Base-by-base conservation (phyloP, 148 eudicot species). In the Chenopodium album region DNA sequence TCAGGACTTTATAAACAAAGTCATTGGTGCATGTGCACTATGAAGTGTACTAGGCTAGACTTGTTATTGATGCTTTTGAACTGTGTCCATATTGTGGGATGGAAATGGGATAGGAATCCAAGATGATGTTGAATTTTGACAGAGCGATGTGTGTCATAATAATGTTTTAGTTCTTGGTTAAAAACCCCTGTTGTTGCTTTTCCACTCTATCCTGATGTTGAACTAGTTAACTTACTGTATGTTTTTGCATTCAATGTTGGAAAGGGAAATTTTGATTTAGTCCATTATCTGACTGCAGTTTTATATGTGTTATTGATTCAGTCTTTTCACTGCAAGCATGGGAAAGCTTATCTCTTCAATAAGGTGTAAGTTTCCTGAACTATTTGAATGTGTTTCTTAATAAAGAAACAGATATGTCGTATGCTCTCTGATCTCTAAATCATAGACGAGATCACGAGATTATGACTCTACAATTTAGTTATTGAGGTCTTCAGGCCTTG, bases 281-380 rank as follows among this genome's bases (percentile, higher is more conserved):
- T 54, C 62, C 71, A 22, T 60, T 22, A 78, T 85, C 88, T 87
- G 83, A 85, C 86, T 73, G 29, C 37, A 69, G 54, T 70, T 88
- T 84, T 88, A 34, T 78, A 56, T 86, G 47, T 88, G 80, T 84
- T 86, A 74, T 89, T 86, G 82, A 77, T 92, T 78, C 92, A 94
- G 98, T 84, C 92, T 78, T 94, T 94, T 78, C 92, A 90, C 80
- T 71, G 84, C 93, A 92, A 88, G 92, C 92, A 94, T 87, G 98
- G 98, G 82, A 94, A 87, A 85, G 98, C 98, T 84, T 94, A 94
- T 85, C 97, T 94, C 92, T 94, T 94, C 93, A 91, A 82, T 84
- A 92, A 90, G 87, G 97, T 94, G 98, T 94, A 94, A 91, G 98
- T 94, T 84, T 88, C 82, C 89, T 82, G 83, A 77, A 78, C 85